A percentile compares a stretch with the other conserved stretches of the same genome.
These are phyloP conservation scores for Rhodotorula diobovata DNA, from an alignment of 768 basidiomycete species.

Conservation along the genomic window DNA sequence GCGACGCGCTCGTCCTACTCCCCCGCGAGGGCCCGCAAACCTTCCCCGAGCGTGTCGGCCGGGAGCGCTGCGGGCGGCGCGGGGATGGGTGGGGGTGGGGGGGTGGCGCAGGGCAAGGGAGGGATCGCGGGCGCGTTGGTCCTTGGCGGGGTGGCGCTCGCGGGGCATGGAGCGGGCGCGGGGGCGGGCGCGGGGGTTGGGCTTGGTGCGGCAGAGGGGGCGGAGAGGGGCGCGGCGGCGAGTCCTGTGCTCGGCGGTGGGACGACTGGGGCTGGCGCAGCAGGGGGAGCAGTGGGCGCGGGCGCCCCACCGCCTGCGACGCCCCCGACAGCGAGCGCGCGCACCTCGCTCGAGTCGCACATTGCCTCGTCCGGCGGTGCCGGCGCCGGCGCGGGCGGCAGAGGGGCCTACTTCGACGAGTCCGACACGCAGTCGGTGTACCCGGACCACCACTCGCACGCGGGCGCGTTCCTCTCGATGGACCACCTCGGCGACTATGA, in stretches of 20 bases:
- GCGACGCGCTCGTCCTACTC: constrained; percentile 4
- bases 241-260: too few species aligned
- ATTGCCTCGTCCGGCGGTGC: neutral
- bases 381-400: neutral
- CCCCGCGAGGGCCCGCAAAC: constrained; percentile 19
- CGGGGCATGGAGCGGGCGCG: constrained; percentile 14
- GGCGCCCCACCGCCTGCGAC: neutral
- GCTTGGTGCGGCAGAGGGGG: neutral
- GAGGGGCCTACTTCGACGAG: neutral
- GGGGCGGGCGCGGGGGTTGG: constrained; percentile 22
- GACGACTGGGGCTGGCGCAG: too few species aligned
- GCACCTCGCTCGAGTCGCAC: constrained; percentile 20
- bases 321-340: neutral
- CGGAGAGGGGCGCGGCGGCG: neutral
- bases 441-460: neutral
- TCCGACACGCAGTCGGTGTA: neutral
- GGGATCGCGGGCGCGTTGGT: constrained; percentile 39
- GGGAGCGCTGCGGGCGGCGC: too few species aligned
- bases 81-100: too few species aligned
- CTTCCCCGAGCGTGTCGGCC: neutral
- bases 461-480: constrained; percentile 32
- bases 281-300: too few species aligned
- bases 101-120: neutral
- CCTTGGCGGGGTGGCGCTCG: constrained; percentile 31
- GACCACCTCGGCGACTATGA: constrained; percentile 42